Evolutionary conservation across 371 early-diverging fungal species (phyloP).

Genomic region (Dichotomocladium elegans): DNA sequence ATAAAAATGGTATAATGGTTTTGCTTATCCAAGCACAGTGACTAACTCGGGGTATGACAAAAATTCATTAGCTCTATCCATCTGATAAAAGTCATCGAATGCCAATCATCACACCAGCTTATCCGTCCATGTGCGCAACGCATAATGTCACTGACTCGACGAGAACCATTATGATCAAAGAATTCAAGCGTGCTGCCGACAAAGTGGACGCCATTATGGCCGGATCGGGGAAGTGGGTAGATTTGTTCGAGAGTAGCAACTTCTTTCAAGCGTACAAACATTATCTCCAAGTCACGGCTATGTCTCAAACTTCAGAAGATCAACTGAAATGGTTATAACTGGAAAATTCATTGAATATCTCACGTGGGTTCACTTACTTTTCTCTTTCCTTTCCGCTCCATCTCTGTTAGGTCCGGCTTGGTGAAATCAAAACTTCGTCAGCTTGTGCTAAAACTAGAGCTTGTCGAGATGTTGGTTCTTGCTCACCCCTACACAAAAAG

Average conservation of each 20-base stretch:
- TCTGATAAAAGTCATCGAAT: conserved; percentile 92
- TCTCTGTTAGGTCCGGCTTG: conserved; percentile 66
- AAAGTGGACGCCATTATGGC: conserved; percentile 71
- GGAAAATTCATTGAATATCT: neutral
- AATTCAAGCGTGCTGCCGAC: conserved; percentile 75
- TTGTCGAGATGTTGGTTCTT: conserved; percentile 68
- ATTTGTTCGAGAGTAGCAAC: conserved; percentile 82
- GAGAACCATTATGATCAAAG: conserved; percentile 75
- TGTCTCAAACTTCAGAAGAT: conserved; percentile 67
- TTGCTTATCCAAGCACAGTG: too few relatives aligned
- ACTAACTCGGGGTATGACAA: too few relatives aligned
- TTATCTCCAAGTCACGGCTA: conserved; percentile 90
- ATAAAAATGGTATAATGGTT: conserved; percentile 2
- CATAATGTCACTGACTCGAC: conserved; percentile 98
- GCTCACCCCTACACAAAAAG: conserved; percentile 94
- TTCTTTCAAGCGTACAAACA: conserved; percentile 91
- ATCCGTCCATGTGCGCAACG: conserved; percentile 99
- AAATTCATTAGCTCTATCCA: conserved; percentile 61
- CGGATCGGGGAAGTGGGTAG: conserved; percentile 53
- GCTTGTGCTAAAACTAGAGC: conserved; percentile 86
- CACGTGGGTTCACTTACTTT: too few relatives aligned
- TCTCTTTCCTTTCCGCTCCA: too few relatives aligned
- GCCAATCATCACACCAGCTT: conserved; percentile 99
- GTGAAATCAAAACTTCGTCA: conserved; percentile 95
- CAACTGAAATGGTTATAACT: conserved; percentile 63